Base-by-base conservation (phyloP, 139 green algal species). In the Micromonas pusilla region DNA sequence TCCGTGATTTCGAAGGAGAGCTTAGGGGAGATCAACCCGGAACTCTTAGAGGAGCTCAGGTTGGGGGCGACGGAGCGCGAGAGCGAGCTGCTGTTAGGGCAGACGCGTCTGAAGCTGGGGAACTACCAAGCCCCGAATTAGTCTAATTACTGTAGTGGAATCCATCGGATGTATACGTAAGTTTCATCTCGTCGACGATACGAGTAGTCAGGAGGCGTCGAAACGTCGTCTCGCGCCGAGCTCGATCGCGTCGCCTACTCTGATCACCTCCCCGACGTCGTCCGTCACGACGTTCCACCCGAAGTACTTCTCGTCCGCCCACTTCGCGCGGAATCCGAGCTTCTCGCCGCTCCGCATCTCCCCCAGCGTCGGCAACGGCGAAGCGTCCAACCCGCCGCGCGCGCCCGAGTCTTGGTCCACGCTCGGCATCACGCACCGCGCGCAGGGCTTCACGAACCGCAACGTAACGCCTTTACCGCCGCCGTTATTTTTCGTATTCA, bases 391-490 rank as follows among this genome's bases (percentile, higher is more conserved):
- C 9, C 26, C 26, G 63, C 26, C 26, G 13, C 26, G 9, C 9
- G 19, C 37, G 71, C 36, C 71, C 6, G 71, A 31, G 36, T 6
- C 34, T 19, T 28, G 71, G 19, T 77, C 71, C 37, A 77, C 71
- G 9, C 32, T 66, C 4, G 36, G 6, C 26, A 77, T 52, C 37
- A 52, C 60, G 71, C 71, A 77, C 20, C 71, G 34, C 37, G 71
- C 31, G 36, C 71, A 77, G 13, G 71, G 71, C 71, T 77, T 77
- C 21, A 77, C 37, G 5, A 77, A 34, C 20, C 6, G 16, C 32
- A 66, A 66, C 36, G 26, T 16, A 4, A 52, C 31, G 36, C 36
- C 37, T 16, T 9, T 57, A n/a, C n/a, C n/a, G n/a, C 16, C 45
- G 45, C 45, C 45, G 45, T 16, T 9, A 57, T 9, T 57, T 57